Evolutionary conservation across 441 rosid species (phyloP).

Genomic region (Corymbia calophylla): DNA sequence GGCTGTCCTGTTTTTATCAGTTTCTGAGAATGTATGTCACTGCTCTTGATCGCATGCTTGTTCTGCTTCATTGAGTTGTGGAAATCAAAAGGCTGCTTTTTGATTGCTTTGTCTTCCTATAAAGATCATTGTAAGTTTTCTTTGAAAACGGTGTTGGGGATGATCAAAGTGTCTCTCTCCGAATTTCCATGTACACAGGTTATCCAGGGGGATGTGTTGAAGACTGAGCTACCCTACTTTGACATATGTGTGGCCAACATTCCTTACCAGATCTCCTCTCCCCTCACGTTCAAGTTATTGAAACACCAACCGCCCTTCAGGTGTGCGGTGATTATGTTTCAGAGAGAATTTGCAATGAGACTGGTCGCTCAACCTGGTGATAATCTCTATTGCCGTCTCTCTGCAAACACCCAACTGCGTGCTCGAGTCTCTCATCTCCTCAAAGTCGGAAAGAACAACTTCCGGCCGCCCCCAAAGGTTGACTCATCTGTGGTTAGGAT

Average conservation of each 20-base stretch:
- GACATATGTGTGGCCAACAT: constrained; percentile 92
- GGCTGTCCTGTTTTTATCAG: background rate
- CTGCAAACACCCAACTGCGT: constrained; percentile 77
- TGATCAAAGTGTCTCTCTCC: background rate
- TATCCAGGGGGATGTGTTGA: constrained; percentile 85
- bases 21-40: background rate
- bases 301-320: constrained; percentile 67
- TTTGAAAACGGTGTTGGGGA: background rate
- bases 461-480: constrained; percentile 93
- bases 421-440: constrained; percentile 87
- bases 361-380: constrained; percentile 88
- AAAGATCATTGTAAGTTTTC: background rate
- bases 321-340: constrained; percentile 90
- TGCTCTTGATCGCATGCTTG: background rate
- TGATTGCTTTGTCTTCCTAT: background rate
- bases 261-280: constrained; percentile 27
- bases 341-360: constrained; percentile 92
- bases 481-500: constrained; percentile 95
- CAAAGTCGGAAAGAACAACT: constrained; percentile 92
- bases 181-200: constrained; percentile 31
- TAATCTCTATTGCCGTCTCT: constrained; percentile 73
- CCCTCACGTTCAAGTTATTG: constrained; percentile 8
- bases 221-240: constrained; percentile 79
- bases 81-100: background rate
- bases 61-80: fast-evolving